Evolutionary conservation across 2,329 filamentous ascomycete genomes (phyloP).

Genomic region (Emergomyces pasteurianus): DNA sequence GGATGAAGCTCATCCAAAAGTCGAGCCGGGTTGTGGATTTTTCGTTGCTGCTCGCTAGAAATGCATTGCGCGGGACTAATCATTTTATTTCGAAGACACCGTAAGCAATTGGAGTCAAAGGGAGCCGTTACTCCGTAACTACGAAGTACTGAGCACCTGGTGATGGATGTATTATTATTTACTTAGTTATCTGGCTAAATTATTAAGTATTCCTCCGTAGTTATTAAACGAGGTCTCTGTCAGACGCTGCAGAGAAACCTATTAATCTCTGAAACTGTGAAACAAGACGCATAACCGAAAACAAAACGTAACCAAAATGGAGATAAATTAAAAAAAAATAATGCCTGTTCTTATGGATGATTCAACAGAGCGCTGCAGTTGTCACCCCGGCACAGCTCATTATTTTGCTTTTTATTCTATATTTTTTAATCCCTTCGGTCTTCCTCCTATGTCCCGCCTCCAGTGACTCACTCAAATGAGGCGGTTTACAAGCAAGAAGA

Average conservation of each 20-base stretch:
- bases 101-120: background rate
- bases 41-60: background rate
- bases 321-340: no score
- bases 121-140: background rate
- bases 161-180: background rate
- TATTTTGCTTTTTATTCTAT: no score
- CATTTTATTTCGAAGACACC: background rate
- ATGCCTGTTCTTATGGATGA: no score
- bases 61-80: background rate
- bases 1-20: background rate
- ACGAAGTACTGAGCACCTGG: no score
- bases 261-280: background rate
- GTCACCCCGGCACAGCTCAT: no score
- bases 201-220: background rate
- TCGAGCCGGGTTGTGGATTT: background rate
- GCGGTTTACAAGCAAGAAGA: no score
- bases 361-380: no score
- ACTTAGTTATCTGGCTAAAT: background rate
- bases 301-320: background rate
- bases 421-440: no score
- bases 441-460: no score
- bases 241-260: background rate
- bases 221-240: background rate
- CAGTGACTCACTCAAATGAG: no score
- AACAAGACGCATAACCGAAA: background rate